Evolutionary conservation across 1,284 basidiomycete genomes (phyloP).

Genomic region (Irpex sp.): DNA sequence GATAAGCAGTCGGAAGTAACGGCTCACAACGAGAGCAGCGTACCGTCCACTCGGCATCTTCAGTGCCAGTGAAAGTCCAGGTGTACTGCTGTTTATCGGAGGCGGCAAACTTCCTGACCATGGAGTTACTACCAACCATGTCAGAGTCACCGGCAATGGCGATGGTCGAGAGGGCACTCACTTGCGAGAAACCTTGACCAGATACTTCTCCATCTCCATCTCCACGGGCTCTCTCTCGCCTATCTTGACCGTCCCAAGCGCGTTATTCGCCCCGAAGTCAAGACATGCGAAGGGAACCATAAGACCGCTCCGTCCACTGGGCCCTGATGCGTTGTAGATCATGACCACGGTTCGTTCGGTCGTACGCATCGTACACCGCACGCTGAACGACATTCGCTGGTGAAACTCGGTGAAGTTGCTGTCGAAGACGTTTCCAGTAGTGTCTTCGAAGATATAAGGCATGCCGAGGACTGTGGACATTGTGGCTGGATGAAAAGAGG

Average conservation of each 20-base stretch:
- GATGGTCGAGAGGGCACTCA: slow-evolving; percentile 18
- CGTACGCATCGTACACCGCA: slow-evolving; percentile 44
- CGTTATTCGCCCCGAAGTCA: slow-evolving; percentile 44
- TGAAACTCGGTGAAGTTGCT: slow-evolving; percentile 61
- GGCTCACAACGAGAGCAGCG: slow-evolving; percentile 18
- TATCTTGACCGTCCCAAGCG: slow-evolving; percentile 49
- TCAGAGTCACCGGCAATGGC: slow-evolving; percentile 1
- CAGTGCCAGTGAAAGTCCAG: slow-evolving; percentile 46
- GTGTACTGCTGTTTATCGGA: slow-evolving; percentile 56
- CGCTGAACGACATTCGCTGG: slow-evolving; percentile 49
- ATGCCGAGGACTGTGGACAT: slow-evolving; percentile 43
- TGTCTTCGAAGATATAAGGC: slow-evolving; percentile 62
- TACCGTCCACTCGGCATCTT: slow-evolving; percentile 59
- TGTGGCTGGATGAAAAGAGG: slow-evolving; percentile 2
- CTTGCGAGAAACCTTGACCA: slow-evolving; percentile 42
- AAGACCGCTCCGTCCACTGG: slow-evolving; percentile 22
- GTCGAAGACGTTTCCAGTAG: slow-evolving; percentile 44
- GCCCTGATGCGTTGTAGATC: slow-evolving; percentile 39
- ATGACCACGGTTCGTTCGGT: slow-evolving; percentile 42
- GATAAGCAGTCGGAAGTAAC: not conserved
- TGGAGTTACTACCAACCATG: slow-evolving; percentile 29
- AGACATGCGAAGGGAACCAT: slow-evolving; percentile 42
- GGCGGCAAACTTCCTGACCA: slow-evolving; percentile 48
- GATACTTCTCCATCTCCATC: slow-evolving; percentile 56
- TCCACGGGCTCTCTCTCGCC: slow-evolving; percentile 32